Evolutionary conservation across 2,329 filamentous ascomycete genomes (phyloP).

Genomic region (Trichoderma semiorbis): DNA sequence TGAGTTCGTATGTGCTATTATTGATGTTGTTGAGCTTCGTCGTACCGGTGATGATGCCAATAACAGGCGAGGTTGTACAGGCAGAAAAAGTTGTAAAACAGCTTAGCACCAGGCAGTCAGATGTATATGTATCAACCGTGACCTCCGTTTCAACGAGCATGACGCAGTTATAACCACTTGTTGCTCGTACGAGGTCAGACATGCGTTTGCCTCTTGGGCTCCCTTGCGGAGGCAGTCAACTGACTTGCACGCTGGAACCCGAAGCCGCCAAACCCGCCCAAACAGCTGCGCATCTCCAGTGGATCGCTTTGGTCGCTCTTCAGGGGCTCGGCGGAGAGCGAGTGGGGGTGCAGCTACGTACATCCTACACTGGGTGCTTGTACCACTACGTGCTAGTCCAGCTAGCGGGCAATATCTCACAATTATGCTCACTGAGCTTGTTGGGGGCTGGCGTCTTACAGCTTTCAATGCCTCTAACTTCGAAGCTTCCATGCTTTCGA

Average conservation of each 20-base stretch:
- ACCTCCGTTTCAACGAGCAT: not conserved
- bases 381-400: not conserved
- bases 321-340: conserved; percentile 13
- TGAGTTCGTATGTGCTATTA: not conserved
- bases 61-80: not conserved
- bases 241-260: conserved; percentile 16
- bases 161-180: not conserved
- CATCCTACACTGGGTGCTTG: not conserved
- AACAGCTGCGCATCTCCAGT: conserved; percentile 13
- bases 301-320: conserved; percentile 13
- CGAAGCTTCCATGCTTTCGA: not conserved
- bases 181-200: conserved; percentile 1
- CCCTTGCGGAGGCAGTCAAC: conserved; percentile 16
- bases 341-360: not conserved
- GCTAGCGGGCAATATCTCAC: not conserved
- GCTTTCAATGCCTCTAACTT: not conserved
- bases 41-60: not conserved
- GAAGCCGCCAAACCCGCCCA: conserved; percentile 17
- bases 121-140: not conserved
- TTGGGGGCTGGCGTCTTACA: not conserved
- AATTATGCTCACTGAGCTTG: not conserved
- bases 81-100: not conserved
- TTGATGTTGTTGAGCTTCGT: not conserved
- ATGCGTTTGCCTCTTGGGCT: conserved; percentile 1
- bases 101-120: not conserved